These are phyloP conservation scores for Plectosphaerella plurivora DNA, from an alignment of 2,329 filamentous ascomycete genomes.

Conservation along the genomic window DNA sequence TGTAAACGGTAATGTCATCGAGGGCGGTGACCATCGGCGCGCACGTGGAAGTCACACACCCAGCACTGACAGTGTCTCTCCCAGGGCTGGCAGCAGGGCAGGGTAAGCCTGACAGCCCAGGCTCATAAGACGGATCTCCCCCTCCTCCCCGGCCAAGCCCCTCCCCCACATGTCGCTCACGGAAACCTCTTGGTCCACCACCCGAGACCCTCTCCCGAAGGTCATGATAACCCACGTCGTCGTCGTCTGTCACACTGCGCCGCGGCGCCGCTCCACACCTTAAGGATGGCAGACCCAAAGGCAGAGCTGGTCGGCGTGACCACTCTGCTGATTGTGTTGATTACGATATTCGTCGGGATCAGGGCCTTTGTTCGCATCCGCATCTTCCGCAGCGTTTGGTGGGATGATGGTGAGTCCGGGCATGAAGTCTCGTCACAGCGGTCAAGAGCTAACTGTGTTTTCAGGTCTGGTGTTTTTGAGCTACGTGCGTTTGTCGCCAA, in stretches of 20 bases:
- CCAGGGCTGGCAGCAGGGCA: too few relatives aligned
- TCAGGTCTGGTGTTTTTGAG: slow-evolving; percentile 9
- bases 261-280: too few relatives aligned
- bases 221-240: too few relatives aligned
- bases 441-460: background rate
- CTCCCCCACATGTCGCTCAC: too few relatives aligned
- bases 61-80: too few relatives aligned
- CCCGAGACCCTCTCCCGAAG: too few relatives aligned
- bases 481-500: slow-evolving; percentile 4
- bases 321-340: slow-evolving; percentile 7
- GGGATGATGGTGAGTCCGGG: slow-evolving; percentile 11
- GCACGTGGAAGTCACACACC: too few relatives aligned
- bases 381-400: slow-evolving; percentile 8
- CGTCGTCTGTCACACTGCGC: too few relatives aligned
- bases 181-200: too few relatives aligned
- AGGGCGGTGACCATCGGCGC: background rate
- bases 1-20: background rate
- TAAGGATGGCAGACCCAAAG: slow-evolving; percentile 9
- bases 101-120: too few relatives aligned
- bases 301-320: slow-evolving; percentile 8
- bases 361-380: slow-evolving; percentile 9
- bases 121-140: too few relatives aligned
- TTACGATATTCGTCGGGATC: slow-evolving; percentile 7
- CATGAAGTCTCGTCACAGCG: background rate
- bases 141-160: too few relatives aligned